Evolutionary conservation across 371 early-diverging fungal species (phyloP), one percentile per base, ranked within the genome.

Genomic region (Mortierella sp.): DNA sequence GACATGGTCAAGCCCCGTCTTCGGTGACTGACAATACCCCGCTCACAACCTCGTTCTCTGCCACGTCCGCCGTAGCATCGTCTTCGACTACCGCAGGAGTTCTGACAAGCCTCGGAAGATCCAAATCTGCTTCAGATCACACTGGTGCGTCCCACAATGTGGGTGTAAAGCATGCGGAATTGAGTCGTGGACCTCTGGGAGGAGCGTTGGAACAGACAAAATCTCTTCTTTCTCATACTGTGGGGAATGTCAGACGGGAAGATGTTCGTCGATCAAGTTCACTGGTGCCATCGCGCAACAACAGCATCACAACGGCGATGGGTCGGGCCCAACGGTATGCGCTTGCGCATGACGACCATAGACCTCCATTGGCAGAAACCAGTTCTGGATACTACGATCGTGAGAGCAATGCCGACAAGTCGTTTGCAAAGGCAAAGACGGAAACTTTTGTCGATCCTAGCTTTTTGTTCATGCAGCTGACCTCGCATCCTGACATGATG

Each of bases 401-500:
- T n/a, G 70, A 64, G 39, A 51, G 27, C 28, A 66, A 50, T 19
- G 21, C 63, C 11, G 70, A 63, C 58, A 59, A n/a, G 26, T n/a
- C 59, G 15, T 51, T 60, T 37, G 46, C 70, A 7, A 69, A 64
- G 34, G 37, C 68, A 31, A 72, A 64, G 50, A 52, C 56, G 50
- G 87, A 87, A 26, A 81, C 80, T 0, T 81, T 80, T 19, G 79
- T 88, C 14, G 89, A 90, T 50, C 89, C 91, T 17, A 85, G 86
- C 15, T 89, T 88, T 67, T 52, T 90, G 34, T 87, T 85, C 49
- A 71, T 90, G 42, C 90, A 90, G 50, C 59, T 88, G 53, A 83
- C 89, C 15, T 87, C 90, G 24, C 93, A 94, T 66, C 96, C 94
- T 8, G 90, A 89, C 34, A 64, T 89, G 48, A 75, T 82, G 46